Base-by-base conservation (phyloP, 1,284 basidiomycete genomes). In the Tremellales sp. region DNA sequence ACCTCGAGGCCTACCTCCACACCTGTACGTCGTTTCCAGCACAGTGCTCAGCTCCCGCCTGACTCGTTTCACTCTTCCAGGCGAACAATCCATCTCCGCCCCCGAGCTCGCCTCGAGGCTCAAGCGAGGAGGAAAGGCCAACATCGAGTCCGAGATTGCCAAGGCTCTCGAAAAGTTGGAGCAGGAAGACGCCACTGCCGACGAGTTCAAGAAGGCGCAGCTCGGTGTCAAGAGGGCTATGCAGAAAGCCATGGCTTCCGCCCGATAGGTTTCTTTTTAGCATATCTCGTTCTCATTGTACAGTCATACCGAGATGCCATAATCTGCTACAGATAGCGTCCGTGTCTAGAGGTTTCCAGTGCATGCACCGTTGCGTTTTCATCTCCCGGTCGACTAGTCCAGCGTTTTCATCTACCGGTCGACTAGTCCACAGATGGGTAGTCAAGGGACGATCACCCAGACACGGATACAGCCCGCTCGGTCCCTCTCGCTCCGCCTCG, bases 71-170 rank as follows among this genome's bases (percentile, higher is more conserved):
- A 32, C n/a, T 32, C n/a, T n/a, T 25, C n/a, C 38, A 24, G 38
- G 25, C 50, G 61, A 65, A 52, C 62, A 65, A 49, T 61, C 62
- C 52, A 65, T 65, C 62, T 62, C 62, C 29, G 53, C 85, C 38
- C 92, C 93, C 43, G 92, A 97, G 75, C 87, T 95, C 62, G 86
- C 86, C 66, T 86, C 90, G 83, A 97, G 95, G 79, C 84, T 97
- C 74, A 95, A 94, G 82, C 85, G 92, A 59, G 90, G 90, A 68
- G 87, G 91, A 47, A 92, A 91, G 79, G 72, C 80, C 40, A 87
- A 90, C 73, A 87, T 97, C 61, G 92, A 97, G 79, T 79, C 86
- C 63, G 93, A 95, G 79, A 87, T 97, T 56, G 91, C 93, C 51
- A 87, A 90, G 71, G 90, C 93, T 28, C 81, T 97, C 50, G 93